Evolutionary conservation across 148 eudicot genomes (phyloP).

Genomic region (Talinum fruticosum): DNA sequence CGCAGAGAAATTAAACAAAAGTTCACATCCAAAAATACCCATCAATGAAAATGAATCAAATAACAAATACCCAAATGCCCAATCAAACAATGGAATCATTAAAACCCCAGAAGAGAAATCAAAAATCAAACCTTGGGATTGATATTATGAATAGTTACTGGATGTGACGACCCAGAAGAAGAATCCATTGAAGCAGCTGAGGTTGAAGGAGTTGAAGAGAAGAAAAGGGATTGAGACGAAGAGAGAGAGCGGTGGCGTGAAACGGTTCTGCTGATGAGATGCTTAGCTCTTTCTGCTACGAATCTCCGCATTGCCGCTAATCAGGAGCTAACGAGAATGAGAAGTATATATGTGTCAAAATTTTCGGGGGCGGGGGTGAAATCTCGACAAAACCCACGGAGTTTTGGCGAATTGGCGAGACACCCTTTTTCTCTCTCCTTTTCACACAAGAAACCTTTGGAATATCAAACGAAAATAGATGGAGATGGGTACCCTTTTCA

Average conservation of each 20-base stretch:
- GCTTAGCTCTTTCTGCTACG: constrained; percentile 41
- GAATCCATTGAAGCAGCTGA: constrained; percentile 28
- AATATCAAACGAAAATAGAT: background rate
- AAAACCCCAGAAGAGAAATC: background rate
- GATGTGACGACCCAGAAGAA: constrained; percentile 27
- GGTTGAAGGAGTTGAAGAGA: constrained; percentile 19
- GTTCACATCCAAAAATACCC: constrained; percentile 6
- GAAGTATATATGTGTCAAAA: background rate
- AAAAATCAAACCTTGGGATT: constrained; percentile 58
- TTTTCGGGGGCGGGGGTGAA: background rate
- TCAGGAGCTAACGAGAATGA: background rate
- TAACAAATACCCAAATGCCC: constrained; percentile 12
- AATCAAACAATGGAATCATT: constrained; percentile 14
- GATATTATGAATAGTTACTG: constrained; percentile 40
- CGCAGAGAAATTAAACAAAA: background rate
- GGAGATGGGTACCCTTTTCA: background rate
- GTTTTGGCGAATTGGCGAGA: background rate
- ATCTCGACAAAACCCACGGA: constrained; percentile 5
- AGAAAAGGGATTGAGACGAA: constrained; percentile 25
- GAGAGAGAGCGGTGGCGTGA: constrained; percentile 17
- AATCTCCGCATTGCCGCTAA: constrained; percentile 51
- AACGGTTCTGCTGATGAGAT: constrained; percentile 20
- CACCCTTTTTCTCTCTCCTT: background rate
- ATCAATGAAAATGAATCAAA: constrained; percentile 19
- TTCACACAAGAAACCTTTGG: background rate